phyloP scores from a whole-genome alignment of 2,329 filamentous ascomycete genomes.

The Neofusicoccum sp. region DNA sequence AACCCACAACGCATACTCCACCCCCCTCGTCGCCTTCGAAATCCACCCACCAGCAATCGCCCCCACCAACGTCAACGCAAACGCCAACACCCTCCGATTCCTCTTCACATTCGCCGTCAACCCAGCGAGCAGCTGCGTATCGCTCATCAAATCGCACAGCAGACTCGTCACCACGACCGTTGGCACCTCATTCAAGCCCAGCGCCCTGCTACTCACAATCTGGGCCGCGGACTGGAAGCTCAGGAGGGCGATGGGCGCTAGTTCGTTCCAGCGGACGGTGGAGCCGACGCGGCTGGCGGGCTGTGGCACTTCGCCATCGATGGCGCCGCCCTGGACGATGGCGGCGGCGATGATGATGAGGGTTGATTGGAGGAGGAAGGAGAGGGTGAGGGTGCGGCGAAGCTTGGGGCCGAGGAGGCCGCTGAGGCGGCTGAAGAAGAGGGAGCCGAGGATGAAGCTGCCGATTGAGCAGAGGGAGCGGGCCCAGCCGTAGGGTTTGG shows the following conservation, averaged over 20 bases:
- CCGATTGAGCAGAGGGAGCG: constrained; percentile 71
- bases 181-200: constrained; percentile 71
- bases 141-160: constrained; percentile 79
- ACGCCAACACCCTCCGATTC: constrained; percentile 55
- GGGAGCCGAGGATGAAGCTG: constrained; percentile 72
- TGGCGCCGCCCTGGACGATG: constrained; percentile 47
- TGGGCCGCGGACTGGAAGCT: constrained; percentile 80
- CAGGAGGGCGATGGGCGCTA: constrained; percentile 68
- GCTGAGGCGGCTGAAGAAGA: constrained; percentile 71
- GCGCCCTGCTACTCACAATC: constrained; percentile 70
- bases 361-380: constrained; percentile 44
- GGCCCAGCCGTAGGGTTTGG: constrained; percentile 63
- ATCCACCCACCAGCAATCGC: constrained; percentile 59
- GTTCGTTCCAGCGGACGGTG: constrained; percentile 59
- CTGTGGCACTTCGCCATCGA: constrained; percentile 57
- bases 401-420: constrained; percentile 62
- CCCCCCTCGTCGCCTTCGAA: constrained; percentile 54
- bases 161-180: constrained; percentile 80
- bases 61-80: constrained; percentile 56
- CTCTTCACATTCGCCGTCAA: constrained; percentile 53
- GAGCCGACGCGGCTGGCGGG: constrained; percentile 27
- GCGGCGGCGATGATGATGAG: constrained; percentile 46
- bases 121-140: constrained; percentile 54
- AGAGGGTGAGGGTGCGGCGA: constrained; percentile 63
- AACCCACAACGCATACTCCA: constrained; percentile 56